Percentiles rank a stretch among this genome's conserved stretches.
These are phyloP conservation scores for Tanacetum coccineum DNA, from an alignment of 129 eudicot species.

Conservation along the genomic window DNA sequence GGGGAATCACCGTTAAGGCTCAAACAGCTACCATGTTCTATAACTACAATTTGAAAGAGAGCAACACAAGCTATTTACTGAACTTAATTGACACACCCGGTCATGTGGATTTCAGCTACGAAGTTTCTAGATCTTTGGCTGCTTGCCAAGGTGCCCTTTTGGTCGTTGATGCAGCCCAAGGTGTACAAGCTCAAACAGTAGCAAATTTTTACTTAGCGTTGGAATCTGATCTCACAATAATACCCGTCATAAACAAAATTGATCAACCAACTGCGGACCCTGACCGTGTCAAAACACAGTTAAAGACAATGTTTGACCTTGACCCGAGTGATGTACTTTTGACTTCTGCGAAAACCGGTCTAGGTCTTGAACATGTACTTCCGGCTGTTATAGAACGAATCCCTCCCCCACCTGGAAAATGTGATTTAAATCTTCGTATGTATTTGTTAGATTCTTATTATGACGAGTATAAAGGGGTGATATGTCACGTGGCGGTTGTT, in stretches of 20 bases:
- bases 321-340: slow-evolving; percentile 72
- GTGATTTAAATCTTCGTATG: slow-evolving; percentile 65
- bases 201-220: slow-evolving; percentile 95
- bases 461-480: slow-evolving; percentile 96
- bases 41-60: slow-evolving; percentile 39
- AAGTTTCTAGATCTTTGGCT: slow-evolving; percentile 93
- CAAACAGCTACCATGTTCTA: slow-evolving; percentile 98
- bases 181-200: slow-evolving; percentile 98
- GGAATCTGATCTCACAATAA: slow-evolving; percentile 71
- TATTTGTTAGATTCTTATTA: slow-evolving; percentile 92
- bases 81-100: slow-evolving; percentile 96
- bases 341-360: slow-evolving; percentile 96
- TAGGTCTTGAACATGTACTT: slow-evolving; percentile 89
- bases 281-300: slow-evolving; percentile 82
- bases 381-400: slow-evolving; percentile 93
- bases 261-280: slow-evolving; percentile 99
- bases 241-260: slow-evolving; percentile 90
- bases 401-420: slow-evolving; percentile 86
- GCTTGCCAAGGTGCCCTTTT: slow-evolving; percentile 98
- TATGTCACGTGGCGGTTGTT: slow-evolving; percentile 94
- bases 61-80: slow-evolving; percentile 49
- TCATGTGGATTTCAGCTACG: slow-evolving; percentile 96
- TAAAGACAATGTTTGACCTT: slow-evolving; percentile 89
- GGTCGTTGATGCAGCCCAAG: slow-evolving; percentile 98
- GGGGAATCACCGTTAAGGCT: slow-evolving; percentile 97